Base-by-base conservation (phyloP, 2,329 filamentous ascomycete species). In the Simplicillium sp. region DNA sequence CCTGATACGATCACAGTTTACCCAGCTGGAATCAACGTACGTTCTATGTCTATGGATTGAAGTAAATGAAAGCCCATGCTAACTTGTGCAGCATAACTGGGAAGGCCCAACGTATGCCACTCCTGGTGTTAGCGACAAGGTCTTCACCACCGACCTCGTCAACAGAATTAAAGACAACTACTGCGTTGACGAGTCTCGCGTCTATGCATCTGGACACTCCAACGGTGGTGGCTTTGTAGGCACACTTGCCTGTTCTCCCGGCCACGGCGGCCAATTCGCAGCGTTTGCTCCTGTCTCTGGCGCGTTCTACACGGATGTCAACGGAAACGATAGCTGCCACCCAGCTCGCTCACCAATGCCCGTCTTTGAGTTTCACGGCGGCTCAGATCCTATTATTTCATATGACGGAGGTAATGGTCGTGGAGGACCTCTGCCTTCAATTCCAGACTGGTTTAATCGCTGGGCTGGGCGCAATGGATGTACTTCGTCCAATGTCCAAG, bases 291-390 rank as follows among this genome's bases (percentile, higher is more conserved):
- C 61, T 13, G 56, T 62, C 28, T 62, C 65, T 0, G 65, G 64
- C 0, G 59, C 66, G 0, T 65, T 64, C 38, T 69, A 70, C 48
- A 62, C 59, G 7, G 58, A 64, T n/a, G 47, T 48, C 16, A 29
- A 41, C 20, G 46, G 44, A 11, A 47, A 52, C 4, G 44, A 47
- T 3, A 50, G 55, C 9, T 65, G 60, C 47, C 47, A 59, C 14
- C 59, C 64, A 2, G 3, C 55, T 58, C 36, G 54, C 53, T n/a
- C 71, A 66, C 53, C 51, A 46, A 3, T 72, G 3, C 68, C 70
- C 2, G 57, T 75, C 9, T 51, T 75, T 8, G 66, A 70, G 34
- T 66, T 73, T 39, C 71, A 75, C 49, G 71, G 71, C n/a, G 62
- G 60, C 2, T 57, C 48, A 3, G 72, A 75, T 49, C 55, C 46